phyloP scores from a whole-genome alignment of 2,329 filamentous ascomycete species.

The Alternaria arbusti region DNA sequence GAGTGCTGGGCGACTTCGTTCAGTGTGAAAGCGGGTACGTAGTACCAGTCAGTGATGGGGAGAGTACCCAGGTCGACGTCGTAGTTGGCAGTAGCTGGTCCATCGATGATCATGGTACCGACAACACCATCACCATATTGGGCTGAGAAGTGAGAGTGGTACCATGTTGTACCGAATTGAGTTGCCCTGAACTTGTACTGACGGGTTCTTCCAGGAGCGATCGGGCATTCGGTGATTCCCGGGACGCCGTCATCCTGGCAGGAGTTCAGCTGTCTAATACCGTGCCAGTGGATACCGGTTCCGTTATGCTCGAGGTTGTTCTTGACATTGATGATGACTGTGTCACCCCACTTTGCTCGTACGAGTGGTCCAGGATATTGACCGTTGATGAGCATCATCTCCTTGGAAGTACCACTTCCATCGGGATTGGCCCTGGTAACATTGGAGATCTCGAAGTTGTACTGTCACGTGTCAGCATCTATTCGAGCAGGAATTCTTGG shows the following conservation, averaged over 20 bases:
- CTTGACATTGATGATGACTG: constrained; percentile 49
- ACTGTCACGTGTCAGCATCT: constrained; percentile 28
- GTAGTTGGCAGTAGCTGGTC: constrained; percentile 52
- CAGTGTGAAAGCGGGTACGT: constrained; percentile 39
- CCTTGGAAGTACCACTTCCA: constrained; percentile 44
- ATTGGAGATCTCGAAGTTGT: constrained; percentile 52
- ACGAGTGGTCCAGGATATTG: constrained; percentile 67
- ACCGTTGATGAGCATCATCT: constrained; percentile 55
- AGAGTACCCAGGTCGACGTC: constrained; percentile 68
- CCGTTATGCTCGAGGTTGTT: constrained; percentile 53
- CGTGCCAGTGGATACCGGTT: constrained; percentile 61
- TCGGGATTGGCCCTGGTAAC: constrained; percentile 49
- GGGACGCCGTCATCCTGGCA: constrained; percentile 63
- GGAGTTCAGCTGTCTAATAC: constrained; percentile 48
- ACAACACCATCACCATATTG: constrained; percentile 54
- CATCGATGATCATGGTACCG: constrained; percentile 51
- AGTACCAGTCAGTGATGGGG: constrained; percentile 70
- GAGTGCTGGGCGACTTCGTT: constrained; percentile 42
- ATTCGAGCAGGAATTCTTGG: no score
- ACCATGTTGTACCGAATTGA: constrained; percentile 55
- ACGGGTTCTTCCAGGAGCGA: constrained; percentile 63
- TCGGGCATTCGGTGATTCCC: constrained; percentile 66
- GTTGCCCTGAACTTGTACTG: constrained; percentile 66
- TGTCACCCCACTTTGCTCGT: constrained; percentile 49
- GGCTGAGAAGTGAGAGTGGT: constrained; percentile 52